These are phyloP conservation scores for Verruconis gallopava DNA, from an alignment of 2,329 filamentous ascomycete species.

Conservation along the genomic window DNA sequence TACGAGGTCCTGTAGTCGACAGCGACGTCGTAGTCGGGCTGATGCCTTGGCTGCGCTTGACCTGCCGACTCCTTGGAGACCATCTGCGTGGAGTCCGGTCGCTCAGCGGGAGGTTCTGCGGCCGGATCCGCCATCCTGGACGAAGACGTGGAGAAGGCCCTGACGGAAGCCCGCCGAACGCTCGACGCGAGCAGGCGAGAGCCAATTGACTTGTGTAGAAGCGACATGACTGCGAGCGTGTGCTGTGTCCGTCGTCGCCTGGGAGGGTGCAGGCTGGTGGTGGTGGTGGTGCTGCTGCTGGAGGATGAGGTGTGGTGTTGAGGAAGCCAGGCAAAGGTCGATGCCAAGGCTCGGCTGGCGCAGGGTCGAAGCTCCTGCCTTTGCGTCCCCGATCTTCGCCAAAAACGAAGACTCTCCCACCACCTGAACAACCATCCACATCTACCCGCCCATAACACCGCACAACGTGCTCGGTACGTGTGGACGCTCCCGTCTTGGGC, in stretches of 20 bases:
- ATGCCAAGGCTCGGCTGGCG: neutral
- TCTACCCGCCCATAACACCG: no score
- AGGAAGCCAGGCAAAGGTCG: conserved; percentile 8
- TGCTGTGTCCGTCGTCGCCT: conserved; percentile 15
- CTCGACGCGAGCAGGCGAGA: conserved; percentile 23
- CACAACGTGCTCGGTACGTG: neutral
- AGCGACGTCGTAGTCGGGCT: conserved; percentile 68
- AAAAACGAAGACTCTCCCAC: neutral
- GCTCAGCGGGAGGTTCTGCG: neutral
- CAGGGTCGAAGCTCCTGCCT: neutral
- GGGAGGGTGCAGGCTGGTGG: no score
- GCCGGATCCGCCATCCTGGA: neutral
- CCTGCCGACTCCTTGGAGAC: conserved; percentile 32
- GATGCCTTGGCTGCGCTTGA: conserved; percentile 46
- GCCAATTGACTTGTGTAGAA: conserved; percentile 27
- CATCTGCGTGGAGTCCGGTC: neutral
- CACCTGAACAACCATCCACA: neutral
- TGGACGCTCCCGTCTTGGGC: no score
- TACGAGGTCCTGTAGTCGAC: conserved; percentile 89
- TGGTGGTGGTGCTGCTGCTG: conserved; percentile 10
- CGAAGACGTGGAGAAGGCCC: neutral
- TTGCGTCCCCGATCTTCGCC: neutral
- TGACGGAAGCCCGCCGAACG: neutral
- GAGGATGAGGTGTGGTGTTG: conserved; percentile 3
- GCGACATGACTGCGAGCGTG: no score